Conservation (phyloP, 139 green algal species). For the Coccomyxa sp. region DNA sequence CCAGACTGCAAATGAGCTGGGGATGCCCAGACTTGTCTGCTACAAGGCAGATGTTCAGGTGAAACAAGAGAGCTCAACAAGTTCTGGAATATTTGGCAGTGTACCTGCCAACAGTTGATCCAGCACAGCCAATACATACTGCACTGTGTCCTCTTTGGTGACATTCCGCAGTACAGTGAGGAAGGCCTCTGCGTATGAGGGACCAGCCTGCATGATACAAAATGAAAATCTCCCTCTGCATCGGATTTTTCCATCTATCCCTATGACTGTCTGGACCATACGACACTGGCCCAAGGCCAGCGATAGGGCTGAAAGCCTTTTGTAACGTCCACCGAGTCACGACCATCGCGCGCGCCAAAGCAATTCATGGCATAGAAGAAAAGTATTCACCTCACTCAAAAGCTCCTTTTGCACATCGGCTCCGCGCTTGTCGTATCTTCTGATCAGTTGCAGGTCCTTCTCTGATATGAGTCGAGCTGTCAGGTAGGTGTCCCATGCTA, state of each 20-base stretch:
- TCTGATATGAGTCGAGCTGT: conserved; percentile 78
- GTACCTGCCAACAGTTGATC: conserved; percentile 72
- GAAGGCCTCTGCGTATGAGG: conserved; percentile 71
- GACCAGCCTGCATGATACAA: conserved; percentile 52
- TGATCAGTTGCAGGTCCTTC: conserved; percentile 54
- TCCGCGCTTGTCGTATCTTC: conserved; percentile 75
- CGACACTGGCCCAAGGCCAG: no score
- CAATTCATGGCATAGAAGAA: no score
- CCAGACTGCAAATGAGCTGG: no score
- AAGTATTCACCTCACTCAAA: conserved; percentile 75
- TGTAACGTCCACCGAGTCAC: no score
- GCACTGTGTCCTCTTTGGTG: conserved; percentile 87
- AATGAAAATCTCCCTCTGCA: no score
- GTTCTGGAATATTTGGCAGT: not conserved
- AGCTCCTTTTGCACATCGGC: conserved; percentile 52
- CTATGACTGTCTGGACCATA: no score
- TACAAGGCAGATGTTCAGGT: no score
- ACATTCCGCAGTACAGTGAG: conserved; percentile 83
- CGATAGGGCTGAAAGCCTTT: no score
- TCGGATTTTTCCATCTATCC: no score
- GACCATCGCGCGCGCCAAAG: no score
- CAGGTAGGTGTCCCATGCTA: conserved; percentile 63
- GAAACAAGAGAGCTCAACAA: no score
- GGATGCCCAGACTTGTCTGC: no score
- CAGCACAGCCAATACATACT: conserved; percentile 86